These are phyloP conservation scores for Sambucus nigra DNA, from an alignment of 129 eudicot species.

Conservation along the genomic window DNA sequence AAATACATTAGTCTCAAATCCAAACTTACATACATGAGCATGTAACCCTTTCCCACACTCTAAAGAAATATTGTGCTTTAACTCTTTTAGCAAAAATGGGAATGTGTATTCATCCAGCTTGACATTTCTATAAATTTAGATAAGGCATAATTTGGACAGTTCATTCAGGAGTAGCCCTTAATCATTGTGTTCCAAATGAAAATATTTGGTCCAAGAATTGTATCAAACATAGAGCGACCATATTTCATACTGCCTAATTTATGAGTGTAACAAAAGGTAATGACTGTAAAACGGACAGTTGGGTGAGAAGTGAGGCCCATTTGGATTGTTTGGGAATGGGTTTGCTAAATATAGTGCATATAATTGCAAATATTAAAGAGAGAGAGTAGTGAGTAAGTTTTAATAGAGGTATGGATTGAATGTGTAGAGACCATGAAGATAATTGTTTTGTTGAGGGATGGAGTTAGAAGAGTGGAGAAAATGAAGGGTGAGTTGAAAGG, in stretches of 20 bases:
- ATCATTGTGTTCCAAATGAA: constrained; percentile 43
- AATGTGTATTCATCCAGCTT: constrained; percentile 41
- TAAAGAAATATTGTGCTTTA: constrained; percentile 12
- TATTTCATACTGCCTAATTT: constrained; percentile 17
- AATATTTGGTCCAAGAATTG: constrained; percentile 34
- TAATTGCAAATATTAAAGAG: constrained; percentile 30
- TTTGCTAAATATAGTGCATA: constrained; percentile 41
- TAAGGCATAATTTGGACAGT: constrained; percentile 5
- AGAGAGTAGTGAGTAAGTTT: constrained; percentile 5
- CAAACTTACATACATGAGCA: constrained; percentile 39
- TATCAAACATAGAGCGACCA: constrained; percentile 42
- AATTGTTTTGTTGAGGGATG: neutral
- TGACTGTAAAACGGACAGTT: constrained; percentile 16
- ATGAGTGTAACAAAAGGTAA: constrained; percentile 19
- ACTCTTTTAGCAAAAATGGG: constrained; percentile 41
- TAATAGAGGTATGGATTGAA: neutral
- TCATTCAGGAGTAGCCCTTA: constrained; percentile 29
- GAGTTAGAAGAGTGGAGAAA: neutral
- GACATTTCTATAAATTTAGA: constrained; percentile 22
- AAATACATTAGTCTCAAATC: constrained; percentile 25
- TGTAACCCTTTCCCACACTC: constrained; percentile 26
- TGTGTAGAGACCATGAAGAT: constrained; percentile 1
- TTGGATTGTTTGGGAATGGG: constrained; percentile 28
- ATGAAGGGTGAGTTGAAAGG: neutral
- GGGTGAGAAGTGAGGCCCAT: constrained; percentile 23